Percentiles rank a stretch among this genome's conserved stretches.
These are phyloP conservation scores for Agastache rugosa DNA, from an alignment of 257 asterid species.

Conservation along the genomic window DNA sequence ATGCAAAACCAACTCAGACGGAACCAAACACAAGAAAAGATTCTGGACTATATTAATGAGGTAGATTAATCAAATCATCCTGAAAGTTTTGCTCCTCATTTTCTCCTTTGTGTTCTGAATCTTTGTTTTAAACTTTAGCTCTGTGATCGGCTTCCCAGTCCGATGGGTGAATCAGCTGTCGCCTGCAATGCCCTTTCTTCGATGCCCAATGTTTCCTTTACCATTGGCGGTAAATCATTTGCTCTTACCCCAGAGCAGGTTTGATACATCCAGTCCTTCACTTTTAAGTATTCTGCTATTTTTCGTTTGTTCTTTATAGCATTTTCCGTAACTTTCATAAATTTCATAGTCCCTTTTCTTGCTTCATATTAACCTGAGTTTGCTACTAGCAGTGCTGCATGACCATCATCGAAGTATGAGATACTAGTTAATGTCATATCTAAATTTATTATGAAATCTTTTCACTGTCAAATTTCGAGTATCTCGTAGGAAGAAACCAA, in stretches of 20 bases:
- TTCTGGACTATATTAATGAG: slow-evolving; percentile 74
- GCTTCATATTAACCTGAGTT: neutral
- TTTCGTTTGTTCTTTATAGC: neutral
- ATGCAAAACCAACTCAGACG: slow-evolving; percentile 69
- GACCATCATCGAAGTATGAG: neutral
- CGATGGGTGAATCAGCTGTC: slow-evolving; percentile 84
- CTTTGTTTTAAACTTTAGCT: slow-evolving; percentile 52
- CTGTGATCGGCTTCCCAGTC: slow-evolving; percentile 87
- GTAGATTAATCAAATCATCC: slow-evolving; percentile 40
- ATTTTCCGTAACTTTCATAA: neutral
- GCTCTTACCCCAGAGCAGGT: slow-evolving; percentile 81
- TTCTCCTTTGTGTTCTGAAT: slow-evolving; percentile 26
- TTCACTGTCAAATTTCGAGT: neutral
- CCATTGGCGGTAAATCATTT: slow-evolving; percentile 68
- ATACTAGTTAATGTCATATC: neutral
- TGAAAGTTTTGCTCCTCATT: neutral
- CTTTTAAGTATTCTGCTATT: neutral
- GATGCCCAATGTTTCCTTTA: slow-evolving; percentile 71
- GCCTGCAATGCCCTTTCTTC: slow-evolving; percentile 66
- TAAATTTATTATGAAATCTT: neutral
- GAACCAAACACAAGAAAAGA: slow-evolving; percentile 67
- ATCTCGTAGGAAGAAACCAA: neutral
- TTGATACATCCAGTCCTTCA: neutral
- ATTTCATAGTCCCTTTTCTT: neutral
- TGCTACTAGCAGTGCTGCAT: neutral